Base-by-base conservation (phyloP, 1,284 basidiomycete genomes). In the Phellinidium pouzarii region DNA sequence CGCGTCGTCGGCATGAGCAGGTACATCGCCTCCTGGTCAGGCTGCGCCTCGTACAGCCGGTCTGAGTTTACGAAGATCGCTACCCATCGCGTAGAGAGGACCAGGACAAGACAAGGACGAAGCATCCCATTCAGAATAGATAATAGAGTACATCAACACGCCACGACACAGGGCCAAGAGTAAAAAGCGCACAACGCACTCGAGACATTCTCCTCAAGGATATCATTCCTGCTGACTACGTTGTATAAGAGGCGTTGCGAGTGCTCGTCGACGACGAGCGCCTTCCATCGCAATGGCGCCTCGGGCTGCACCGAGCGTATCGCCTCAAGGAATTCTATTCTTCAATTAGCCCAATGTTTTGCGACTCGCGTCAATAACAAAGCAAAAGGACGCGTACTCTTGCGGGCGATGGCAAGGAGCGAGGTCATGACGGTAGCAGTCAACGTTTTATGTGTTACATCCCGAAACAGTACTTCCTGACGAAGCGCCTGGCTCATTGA, bases 181-280 rank as follows among this genome's bases (percentile, higher is more conserved):
- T 7, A 6, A 19, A 25, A 12, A 3, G 26, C 49, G 14, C 29
- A n/a, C 20, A 34, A 77, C 90, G 65, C 71, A 94, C 93, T 79
- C 44, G 93, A 94, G 45, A 97, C 91, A 73, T 94, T 94, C 74
- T 94, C 90, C 66, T 92, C 85, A 50, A 97, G 69, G 52, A 97
- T 88, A 66, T 97, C 94, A 64, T 90, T 91, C 67, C 92, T 87
- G 69, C 94, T 94, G 64, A 98, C 78, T 3, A 95, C 92, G 1
- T 87, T 82, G 55, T 87, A 80, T 52, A 99, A 71, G 53, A 98
- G 75, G 64, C 79, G 80, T 69, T 94, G 87, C 26, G 93, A 88
- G 71, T 92, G 82, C 58, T 94, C 87, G 69, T 99, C 95, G 40
- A 98, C 90, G 56, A 99, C 91, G 46, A 99, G 80, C 62, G 95